These are phyloP conservation scores for Apiospora arundinis DNA, from an alignment of 2,329 filamentous ascomycete genomes.

Conservation along the genomic window DNA sequence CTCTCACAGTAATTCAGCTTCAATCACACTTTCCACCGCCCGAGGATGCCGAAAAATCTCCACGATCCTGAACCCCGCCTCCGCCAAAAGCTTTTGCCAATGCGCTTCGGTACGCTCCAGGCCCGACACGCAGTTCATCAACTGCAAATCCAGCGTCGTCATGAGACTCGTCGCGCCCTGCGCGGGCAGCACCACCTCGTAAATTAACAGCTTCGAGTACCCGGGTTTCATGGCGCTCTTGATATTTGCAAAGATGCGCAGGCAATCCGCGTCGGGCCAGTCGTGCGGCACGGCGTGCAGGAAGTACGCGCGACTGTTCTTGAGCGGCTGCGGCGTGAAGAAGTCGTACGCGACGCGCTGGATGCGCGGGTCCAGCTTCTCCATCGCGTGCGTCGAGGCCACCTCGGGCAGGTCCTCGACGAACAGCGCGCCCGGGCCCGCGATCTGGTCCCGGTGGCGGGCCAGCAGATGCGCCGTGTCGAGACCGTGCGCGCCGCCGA, in stretches of 20 bases:
- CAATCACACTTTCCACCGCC: conserved; percentile 24
- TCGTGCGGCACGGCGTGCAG: conserved; percentile 46
- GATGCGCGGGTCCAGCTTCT: conserved; percentile 31
- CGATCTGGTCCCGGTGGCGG: conserved; percentile 36
- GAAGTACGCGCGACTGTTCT: conserved; percentile 42
- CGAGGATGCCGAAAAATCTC: background rate
- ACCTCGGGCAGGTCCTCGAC: conserved; percentile 47
- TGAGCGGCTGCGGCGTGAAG: conserved; percentile 40
- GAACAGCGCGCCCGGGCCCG: conserved; percentile 37
- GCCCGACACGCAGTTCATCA: conserved; percentile 18
- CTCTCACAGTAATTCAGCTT: conserved; percentile 22
- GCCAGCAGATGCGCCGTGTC: conserved; percentile 42
- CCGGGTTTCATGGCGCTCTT: conserved; percentile 62
- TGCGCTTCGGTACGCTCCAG: conserved; percentile 21
- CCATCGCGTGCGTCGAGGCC: conserved; percentile 26
- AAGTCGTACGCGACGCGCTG: conserved; percentile 39
- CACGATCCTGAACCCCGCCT: conserved; percentile 11
- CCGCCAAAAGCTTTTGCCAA: conserved; percentile 3
- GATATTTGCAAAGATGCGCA: conserved; percentile 40
- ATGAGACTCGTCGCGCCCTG: conserved; percentile 4
- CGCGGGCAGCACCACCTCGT: conserved; percentile 21
- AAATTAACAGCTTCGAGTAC: conserved; percentile 49
- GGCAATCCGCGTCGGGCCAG: conserved; percentile 43
- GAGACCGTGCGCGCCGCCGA: conserved; percentile 49
- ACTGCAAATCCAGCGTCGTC: conserved; percentile 15